Percentiles rank a stretch among this genome's conserved stretches.
Evolutionary conservation across 495 filamentous ascomycete genomes (phyloP).

Genomic region (Aspergillus biplanus): DNA sequence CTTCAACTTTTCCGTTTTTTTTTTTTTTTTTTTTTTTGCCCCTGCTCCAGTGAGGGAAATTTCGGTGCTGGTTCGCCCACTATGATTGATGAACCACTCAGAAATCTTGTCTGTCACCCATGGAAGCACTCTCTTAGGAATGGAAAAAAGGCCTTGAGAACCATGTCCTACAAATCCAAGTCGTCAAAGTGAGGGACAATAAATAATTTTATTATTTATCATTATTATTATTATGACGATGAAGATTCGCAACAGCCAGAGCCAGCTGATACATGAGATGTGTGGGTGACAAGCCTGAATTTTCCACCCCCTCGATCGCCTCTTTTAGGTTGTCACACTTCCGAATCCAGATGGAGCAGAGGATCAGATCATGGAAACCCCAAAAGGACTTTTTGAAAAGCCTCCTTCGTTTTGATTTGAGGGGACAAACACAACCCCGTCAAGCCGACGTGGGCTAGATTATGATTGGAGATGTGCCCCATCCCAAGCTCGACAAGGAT

Average conservation of each 20-base stretch:
- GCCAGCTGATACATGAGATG: conserved; percentile 1
- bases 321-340: conserved; percentile 7
- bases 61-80: background rate
- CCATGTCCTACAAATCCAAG: no score
- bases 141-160: background rate
- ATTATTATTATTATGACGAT: background rate
- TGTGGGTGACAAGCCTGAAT: background rate
- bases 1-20: no score
- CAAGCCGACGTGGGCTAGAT: background rate
- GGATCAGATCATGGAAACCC: background rate
- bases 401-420: background rate
- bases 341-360: background rate
- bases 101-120: background rate
- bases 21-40: background rate
- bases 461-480: conserved; percentile 10
- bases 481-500: background rate
- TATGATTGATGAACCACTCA: background rate
- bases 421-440: conserved; percentile 7
- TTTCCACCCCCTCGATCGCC: conserved; percentile 1
- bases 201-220: background rate
- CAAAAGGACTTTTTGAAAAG: no score
- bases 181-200: background rate
- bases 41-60: background rate
- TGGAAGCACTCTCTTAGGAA: background rate
- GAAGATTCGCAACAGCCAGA: background rate